A percentile compares a stretch with the other conserved stretches of the same genome.
phyloP scores from a whole-genome alignment of 108 stramenopile species.

The Craspedostauros australis region DNA sequence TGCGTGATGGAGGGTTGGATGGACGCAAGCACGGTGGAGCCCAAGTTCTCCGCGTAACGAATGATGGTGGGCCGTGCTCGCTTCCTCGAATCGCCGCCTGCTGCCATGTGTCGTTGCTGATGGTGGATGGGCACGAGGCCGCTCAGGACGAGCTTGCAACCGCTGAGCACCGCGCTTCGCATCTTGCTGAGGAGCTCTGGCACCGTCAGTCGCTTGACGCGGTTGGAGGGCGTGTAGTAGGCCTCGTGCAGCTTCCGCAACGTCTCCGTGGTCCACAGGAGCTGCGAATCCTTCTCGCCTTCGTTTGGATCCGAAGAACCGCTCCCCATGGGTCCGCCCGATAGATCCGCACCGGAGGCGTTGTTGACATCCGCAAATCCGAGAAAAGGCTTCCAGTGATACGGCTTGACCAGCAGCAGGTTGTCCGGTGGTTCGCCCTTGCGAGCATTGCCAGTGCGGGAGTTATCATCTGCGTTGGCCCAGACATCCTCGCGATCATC shows the following conservation, averaged over 20 bases:
- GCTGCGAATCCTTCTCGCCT: slow-evolving; percentile 44
- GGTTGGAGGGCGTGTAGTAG: slow-evolving; percentile 42
- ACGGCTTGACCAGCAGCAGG: slow-evolving; percentile 67
- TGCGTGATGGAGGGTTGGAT: slow-evolving; percentile 37
- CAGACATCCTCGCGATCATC: slow-evolving; percentile 91
- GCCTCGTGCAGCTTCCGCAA: slow-evolving; percentile 50
- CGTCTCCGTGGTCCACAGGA: slow-evolving; percentile 66
- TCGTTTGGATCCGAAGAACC: slow-evolving; percentile 18
- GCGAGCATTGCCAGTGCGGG: slow-evolving; percentile 22
- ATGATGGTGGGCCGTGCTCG: slow-evolving; percentile 51
- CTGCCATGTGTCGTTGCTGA: slow-evolving; percentile 20
- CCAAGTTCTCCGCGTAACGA: slow-evolving; percentile 73
- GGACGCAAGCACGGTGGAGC: slow-evolving; percentile 46
- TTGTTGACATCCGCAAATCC: slow-evolving; percentile 87
- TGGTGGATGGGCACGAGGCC: slow-evolving; percentile 69
- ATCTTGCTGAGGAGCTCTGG: slow-evolving; percentile 52
- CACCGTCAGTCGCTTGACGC: slow-evolving; percentile 42
- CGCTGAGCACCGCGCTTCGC: slow-evolving; percentile 44
- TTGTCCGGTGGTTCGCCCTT: slow-evolving; percentile 83
- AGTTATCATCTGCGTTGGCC: slow-evolving; percentile 77
- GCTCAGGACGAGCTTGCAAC: slow-evolving; percentile 53
- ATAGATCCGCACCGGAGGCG: slow-evolving; percentile 64
- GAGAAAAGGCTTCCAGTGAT: slow-evolving; percentile 74
- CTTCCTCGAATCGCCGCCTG: neutral
- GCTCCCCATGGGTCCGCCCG: slow-evolving; percentile 17